A percentile compares a stretch with the other conserved stretches of the same genome.
Evolutionary conservation across 768 basidiomycete genomes (phyloP).

Genomic region (Saitozyma podzolica): DNA sequence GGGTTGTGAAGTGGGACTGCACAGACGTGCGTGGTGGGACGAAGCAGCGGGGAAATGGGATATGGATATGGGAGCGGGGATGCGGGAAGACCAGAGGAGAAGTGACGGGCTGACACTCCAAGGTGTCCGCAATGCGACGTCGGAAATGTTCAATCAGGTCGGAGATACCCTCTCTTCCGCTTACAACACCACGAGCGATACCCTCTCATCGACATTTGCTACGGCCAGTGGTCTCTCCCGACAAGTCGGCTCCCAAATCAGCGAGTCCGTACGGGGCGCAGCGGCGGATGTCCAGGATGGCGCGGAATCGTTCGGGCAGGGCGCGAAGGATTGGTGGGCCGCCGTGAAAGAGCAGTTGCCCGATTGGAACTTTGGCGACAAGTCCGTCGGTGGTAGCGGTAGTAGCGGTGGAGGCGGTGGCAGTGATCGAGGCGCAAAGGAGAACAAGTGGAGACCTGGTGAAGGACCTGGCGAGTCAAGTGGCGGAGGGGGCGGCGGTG

Average conservation of each 20-base stretch:
- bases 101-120: conserved; percentile 49
- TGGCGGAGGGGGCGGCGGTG: conserved; percentile 10
- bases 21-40: too few species aligned
- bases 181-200: conserved; percentile 33
- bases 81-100: too few species aligned
- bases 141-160: conserved; percentile 65
- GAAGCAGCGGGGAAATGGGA: too few species aligned
- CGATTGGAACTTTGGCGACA: conserved; percentile 5
- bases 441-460: conserved; percentile 36
- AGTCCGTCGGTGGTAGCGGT: conserved; percentile 1
- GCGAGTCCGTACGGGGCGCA: conserved; percentile 46
- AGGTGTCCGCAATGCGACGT: conserved; percentile 67
- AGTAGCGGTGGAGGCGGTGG: background rate
- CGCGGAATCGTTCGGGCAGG: conserved; percentile 34
- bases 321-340: conserved; percentile 48
- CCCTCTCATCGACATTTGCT: conserved; percentile 26
- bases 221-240: conserved; percentile 61
- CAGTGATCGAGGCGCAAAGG: conserved; percentile 6
- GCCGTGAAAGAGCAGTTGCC: conserved; percentile 38
- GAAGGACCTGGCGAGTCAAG: conserved; percentile 39
- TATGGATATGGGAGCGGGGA: too few species aligned
- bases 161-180: conserved; percentile 32
- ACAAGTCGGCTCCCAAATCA: conserved; percentile 63
- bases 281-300: conserved; percentile 31
- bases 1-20: conserved; percentile 22